These are phyloP conservation scores for Xylariaceae sp. DNA, from an alignment of 2,329 filamentous ascomycete genomes.

Conservation along the genomic window DNA sequence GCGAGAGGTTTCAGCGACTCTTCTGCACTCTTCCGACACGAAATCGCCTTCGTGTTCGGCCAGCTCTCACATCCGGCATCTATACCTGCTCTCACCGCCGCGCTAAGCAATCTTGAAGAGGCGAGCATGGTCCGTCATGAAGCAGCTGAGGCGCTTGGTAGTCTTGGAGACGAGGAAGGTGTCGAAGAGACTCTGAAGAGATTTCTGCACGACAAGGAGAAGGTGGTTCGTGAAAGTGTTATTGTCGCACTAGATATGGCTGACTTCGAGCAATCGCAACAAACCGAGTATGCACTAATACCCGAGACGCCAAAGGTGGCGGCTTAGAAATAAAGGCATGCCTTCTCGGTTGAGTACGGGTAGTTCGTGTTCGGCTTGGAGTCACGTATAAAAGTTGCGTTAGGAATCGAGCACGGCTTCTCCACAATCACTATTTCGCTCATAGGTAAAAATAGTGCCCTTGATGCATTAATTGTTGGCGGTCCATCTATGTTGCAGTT, in stretches of 20 bases:
- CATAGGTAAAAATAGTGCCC: no score
- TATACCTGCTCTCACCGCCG: constrained; percentile 77
- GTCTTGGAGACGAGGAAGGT: constrained; percentile 85
- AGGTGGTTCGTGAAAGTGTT: constrained; percentile 90
- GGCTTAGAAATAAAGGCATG: constrained; percentile 16
- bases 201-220: constrained; percentile 85
- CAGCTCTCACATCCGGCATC: constrained; percentile 95
- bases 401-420: no score
- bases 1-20: constrained; percentile 79
- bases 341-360: constrained; percentile 4
- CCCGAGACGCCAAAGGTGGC: constrained; percentile 52
- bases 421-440: no score
- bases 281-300: constrained; percentile 87
- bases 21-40: constrained; percentile 92
- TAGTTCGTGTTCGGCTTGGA: constrained; percentile 19
- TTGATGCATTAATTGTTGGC: constrained; percentile 43
- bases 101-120: constrained; percentile 74
- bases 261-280: constrained; percentile 85
- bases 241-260: constrained; percentile 97
- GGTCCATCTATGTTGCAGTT: constrained; percentile 33
- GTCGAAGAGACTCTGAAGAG: constrained; percentile 79
- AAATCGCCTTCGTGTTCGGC: constrained; percentile 97
- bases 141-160: constrained; percentile 91
- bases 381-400: no score
- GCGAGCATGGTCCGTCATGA: constrained; percentile 97